These are phyloP conservation scores for Exophiala sideris DNA, from an alignment of 2,329 filamentous ascomycete species.

Conservation along the genomic window DNA sequence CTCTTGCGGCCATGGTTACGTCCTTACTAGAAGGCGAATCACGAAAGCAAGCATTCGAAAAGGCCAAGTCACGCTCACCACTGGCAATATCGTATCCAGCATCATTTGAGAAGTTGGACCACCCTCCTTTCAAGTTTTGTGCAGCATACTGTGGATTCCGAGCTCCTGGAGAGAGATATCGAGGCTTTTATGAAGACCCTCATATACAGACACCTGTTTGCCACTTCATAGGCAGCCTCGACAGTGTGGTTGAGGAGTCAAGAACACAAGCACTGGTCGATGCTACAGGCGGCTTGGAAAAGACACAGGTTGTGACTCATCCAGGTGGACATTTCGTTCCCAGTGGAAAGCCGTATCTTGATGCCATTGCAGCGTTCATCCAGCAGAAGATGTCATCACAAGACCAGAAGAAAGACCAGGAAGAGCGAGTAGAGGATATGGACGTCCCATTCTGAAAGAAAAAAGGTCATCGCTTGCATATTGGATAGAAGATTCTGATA, in stretches of 20 bases:
- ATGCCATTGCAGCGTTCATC: slow-evolving; percentile 72
- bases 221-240: slow-evolving; percentile 78
- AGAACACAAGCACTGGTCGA: slow-evolving; percentile 67
- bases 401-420: slow-evolving; percentile 38
- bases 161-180: slow-evolving; percentile 59
- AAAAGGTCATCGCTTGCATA: not conserved
- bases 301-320: slow-evolving; percentile 62
- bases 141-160: slow-evolving; percentile 76
- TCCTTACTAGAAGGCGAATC: slow-evolving; percentile 62
- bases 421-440: slow-evolving; percentile 65
- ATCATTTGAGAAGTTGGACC: slow-evolving; percentile 45
- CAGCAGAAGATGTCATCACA: slow-evolving; percentile 45
- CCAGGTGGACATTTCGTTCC: slow-evolving; percentile 91
- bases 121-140: slow-evolving; percentile 65
- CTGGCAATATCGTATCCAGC: slow-evolving; percentile 50
- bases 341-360: slow-evolving; percentile 74
- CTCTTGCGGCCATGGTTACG: slow-evolving; percentile 68
- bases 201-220: slow-evolving; percentile 71
- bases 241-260: slow-evolving; percentile 81
- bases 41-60: slow-evolving; percentile 39
- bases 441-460: slow-evolving; percentile 61
- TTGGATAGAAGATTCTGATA: not conserved
- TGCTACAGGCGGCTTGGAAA: slow-evolving; percentile 55
- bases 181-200: slow-evolving; percentile 67
- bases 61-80: slow-evolving; percentile 21